A percentile compares a stretch with the other conserved stretches of the same genome.
These are phyloP conservation scores for Abelmoschus esculentus DNA, from an alignment of 345 rosid genomes.

Conservation along the genomic window DNA sequence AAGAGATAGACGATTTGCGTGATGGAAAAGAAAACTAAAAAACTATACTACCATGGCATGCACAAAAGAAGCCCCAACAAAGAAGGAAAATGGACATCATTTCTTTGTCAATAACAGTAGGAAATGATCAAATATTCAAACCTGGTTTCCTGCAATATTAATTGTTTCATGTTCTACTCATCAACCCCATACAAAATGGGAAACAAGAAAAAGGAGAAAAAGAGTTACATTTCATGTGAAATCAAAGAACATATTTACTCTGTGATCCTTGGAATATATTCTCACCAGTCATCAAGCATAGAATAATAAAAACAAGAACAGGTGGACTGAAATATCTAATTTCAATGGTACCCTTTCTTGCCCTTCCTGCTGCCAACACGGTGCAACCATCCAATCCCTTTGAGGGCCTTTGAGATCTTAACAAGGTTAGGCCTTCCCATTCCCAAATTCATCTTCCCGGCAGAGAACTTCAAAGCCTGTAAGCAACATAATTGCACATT, in stretches of 20 bases:
- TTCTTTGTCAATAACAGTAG: not conserved
- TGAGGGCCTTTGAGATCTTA: constrained; percentile 62
- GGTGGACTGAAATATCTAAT: not conserved
- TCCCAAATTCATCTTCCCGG: constrained; percentile 87
- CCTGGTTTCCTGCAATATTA: not conserved
- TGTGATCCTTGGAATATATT: constrained; percentile 14
- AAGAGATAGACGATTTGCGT: no score
- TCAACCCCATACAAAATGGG: not conserved
- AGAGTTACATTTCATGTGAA: not conserved
- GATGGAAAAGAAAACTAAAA: no score
- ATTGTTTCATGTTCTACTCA: not conserved
- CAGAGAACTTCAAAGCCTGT: constrained; percentile 80
- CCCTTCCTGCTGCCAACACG: constrained; percentile 38
- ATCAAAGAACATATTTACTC: constrained; percentile 21
- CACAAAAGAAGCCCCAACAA: not conserved
- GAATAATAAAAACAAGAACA: not conserved
- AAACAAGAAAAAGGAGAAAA: not conserved
- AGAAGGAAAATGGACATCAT: not conserved
- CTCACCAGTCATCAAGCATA: constrained; percentile 7
- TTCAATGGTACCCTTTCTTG: constrained; percentile 37
- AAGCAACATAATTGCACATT: constrained; percentile 65
- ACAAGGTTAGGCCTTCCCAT: constrained; percentile 79
- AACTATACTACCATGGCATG: no score
- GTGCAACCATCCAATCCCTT: constrained; percentile 73
- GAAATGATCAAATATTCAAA: not conserved